Conservation (phyloP, 345 rosid genomes). For the Syzygium jambos region DNA sequence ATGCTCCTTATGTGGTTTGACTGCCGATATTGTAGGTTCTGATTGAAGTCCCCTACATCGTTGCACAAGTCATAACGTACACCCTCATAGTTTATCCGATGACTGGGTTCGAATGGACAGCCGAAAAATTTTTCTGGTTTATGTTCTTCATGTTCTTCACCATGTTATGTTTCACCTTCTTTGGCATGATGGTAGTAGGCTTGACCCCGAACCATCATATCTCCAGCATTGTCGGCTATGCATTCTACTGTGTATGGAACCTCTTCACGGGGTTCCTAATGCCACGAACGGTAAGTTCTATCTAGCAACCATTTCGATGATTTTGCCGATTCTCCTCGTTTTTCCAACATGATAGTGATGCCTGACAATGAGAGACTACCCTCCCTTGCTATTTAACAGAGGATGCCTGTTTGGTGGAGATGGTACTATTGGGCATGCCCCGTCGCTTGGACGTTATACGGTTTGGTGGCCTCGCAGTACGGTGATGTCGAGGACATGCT, state of each 20-base stretch:
- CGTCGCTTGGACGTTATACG: constrained; percentile 28
- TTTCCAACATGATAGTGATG: not conserved
- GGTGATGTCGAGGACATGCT: constrained; percentile 11
- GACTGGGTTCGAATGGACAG: constrained; percentile 38
- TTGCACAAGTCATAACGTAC: constrained; percentile 18
- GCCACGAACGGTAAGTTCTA: constrained; percentile 23
- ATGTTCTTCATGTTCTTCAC: constrained; percentile 40
- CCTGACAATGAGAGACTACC: not conserved
- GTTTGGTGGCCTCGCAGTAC: constrained; percentile 27
- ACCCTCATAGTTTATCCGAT: constrained; percentile 25
- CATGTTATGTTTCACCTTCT: constrained; percentile 31
- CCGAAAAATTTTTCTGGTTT: constrained; percentile 36
- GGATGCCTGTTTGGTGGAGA: constrained; percentile 41
- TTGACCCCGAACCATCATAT: constrained; percentile 36
- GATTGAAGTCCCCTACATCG: constrained; percentile 29
- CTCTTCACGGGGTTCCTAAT: constrained; percentile 35
- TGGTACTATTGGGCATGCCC: constrained; percentile 43
- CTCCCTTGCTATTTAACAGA: constrained; percentile 7
- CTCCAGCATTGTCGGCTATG: constrained; percentile 14
- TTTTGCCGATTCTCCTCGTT: not conserved
- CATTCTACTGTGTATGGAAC: constrained; percentile 28
- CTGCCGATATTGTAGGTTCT: constrained; percentile 12
- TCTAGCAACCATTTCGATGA: not conserved
- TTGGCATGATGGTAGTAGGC: constrained; percentile 36
- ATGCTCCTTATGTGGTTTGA: not conserved